Conservation (phyloP, 2,329 filamentous ascomycete species). For the Stemphylium lycopersici region DNA sequence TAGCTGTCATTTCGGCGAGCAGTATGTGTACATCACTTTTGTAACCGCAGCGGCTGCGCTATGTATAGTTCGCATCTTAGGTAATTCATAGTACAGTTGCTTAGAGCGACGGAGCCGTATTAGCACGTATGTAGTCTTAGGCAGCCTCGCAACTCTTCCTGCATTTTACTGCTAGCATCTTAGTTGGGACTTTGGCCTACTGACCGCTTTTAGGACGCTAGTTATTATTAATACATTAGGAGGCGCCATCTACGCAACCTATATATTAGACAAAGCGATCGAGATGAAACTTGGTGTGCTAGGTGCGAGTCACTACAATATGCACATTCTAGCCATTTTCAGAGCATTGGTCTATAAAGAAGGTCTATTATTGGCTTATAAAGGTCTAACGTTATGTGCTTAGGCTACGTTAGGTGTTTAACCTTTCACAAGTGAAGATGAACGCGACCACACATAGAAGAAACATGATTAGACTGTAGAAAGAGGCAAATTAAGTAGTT, state of each 20-base stretch:
- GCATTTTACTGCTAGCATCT: neutral
- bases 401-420: neutral
- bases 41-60: slow-evolving; percentile 2
- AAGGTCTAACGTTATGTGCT: neutral
- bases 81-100: neutral
- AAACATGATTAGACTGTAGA: neutral
- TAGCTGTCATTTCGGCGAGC: neutral
- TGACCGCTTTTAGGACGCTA: slow-evolving; percentile 5
- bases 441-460: neutral
- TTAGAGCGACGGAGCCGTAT: slow-evolving; percentile 1
- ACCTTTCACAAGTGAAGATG: neutral
- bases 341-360: slow-evolving; percentile 9
- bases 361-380: slow-evolving; percentile 5
- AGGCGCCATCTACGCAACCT: slow-evolving; percentile 13
- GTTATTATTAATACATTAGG: slow-evolving; percentile 8
- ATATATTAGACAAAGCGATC: slow-evolving; percentile 10
- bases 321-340: slow-evolving; percentile 7
- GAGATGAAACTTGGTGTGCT: slow-evolving; percentile 7
- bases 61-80: neutral
- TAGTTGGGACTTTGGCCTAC: neutral
- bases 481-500: neutral
- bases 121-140: slow-evolving; percentile 4
- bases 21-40: slow-evolving; percentile 3
- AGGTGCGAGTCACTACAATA: slow-evolving; percentile 8
- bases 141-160: slow-evolving; percentile 1